phyloP scores from a whole-genome alignment of 306 rosid genomes.

The Lathyrus tuberosus region DNA sequence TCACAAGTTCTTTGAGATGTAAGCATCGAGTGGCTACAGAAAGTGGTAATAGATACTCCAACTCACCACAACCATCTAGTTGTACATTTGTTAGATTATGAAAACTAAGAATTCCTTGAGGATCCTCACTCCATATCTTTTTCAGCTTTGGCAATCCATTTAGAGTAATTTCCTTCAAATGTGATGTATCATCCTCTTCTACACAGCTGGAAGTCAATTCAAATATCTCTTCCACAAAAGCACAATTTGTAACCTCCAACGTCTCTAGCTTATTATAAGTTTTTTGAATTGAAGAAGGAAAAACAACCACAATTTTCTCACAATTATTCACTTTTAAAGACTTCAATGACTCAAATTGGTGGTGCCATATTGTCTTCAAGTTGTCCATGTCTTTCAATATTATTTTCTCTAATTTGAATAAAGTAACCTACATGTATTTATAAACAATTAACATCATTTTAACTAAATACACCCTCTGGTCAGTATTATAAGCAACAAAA shows the following conservation, averaged over 20 bases:
- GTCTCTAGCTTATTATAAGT: too few relatives aligned
- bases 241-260: neutral
- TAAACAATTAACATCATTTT: too few relatives aligned
- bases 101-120: neutral
- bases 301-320: neutral
- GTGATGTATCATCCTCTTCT: neutral
- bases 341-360: neutral
- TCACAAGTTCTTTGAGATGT: neutral
- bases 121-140: constrained; percentile 18
- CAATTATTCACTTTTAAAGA: constrained; percentile 5
- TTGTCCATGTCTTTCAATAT: constrained; percentile 10
- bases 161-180: neutral
- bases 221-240: neutral
- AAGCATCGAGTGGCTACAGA: neutral
- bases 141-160: neutral
- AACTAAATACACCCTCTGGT: too few relatives aligned
- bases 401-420: constrained; percentile 17
- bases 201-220: neutral
- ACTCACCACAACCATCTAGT: neutral
- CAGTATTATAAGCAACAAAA: too few relatives aligned
- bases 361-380: constrained; percentile 17
- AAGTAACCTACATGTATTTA: too few relatives aligned
- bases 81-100: neutral
- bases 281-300: constrained; percentile 3
- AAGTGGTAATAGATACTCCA: constrained; percentile 7